phyloP scores from a whole-genome alignment of 768 basidiomycete species.

The Clathrus columnatus region DNA sequence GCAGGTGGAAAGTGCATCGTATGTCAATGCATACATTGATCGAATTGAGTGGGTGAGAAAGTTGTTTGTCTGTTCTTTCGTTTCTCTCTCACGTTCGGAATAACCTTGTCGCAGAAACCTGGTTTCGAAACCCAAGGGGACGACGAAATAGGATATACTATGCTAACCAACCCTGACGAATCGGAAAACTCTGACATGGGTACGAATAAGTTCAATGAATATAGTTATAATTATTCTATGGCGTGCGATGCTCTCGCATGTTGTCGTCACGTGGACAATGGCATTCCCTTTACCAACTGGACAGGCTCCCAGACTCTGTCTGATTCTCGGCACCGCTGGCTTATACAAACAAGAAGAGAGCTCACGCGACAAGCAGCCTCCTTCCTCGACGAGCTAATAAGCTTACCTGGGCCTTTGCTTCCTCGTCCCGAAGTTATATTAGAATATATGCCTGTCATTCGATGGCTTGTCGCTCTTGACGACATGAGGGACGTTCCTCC shows the following conservation, averaged over 20 bases:
- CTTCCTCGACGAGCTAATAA: conserved; percentile 42
- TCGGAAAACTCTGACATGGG: neutral
- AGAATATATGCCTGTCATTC: conserved; percentile 65
- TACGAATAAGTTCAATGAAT: conserved; percentile 32
- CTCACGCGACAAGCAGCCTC: conserved; percentile 37
- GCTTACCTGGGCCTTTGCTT: conserved; percentile 32
- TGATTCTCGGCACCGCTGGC: conserved; percentile 22
- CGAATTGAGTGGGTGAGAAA: conserved; percentile 32
- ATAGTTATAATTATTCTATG: conserved; percentile 44
- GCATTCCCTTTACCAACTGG: conserved; percentile 3
- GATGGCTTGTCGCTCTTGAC: conserved; percentile 57
- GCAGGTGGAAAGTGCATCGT: conserved; percentile 43
- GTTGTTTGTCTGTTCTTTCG: conserved; percentile 7
- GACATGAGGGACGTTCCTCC: conserved; percentile 36
- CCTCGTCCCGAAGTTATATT: conserved; percentile 41
- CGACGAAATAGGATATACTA: conserved; percentile 47
- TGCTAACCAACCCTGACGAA: conserved; percentile 1
- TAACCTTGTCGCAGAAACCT: neutral
- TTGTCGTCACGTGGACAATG: conserved; percentile 33
- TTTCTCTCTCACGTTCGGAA: neutral
- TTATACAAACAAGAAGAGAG: conserved; percentile 19
- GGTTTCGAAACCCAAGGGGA: conserved; percentile 33
- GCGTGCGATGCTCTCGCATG: conserved; percentile 35
- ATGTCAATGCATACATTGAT: conserved; percentile 42
- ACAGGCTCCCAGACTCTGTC: conserved; percentile 12